Percentiles rank a stretch among this genome's conserved stretches.
These are phyloP conservation scores for Trichophyton simii DNA, from an alignment of 2,329 filamentous ascomycete genomes.

Conservation along the genomic window DNA sequence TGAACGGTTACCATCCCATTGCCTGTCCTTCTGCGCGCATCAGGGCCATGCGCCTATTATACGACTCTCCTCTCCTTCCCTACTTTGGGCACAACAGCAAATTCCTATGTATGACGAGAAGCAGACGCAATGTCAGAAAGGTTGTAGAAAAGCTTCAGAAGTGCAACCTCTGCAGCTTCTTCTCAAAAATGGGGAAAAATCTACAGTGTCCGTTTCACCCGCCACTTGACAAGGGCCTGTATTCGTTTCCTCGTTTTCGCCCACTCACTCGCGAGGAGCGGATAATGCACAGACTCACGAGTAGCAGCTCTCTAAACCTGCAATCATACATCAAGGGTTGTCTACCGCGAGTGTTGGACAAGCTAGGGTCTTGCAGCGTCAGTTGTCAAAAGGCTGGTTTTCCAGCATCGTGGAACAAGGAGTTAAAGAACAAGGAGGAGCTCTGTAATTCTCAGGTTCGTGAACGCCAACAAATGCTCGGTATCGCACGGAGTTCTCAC, in stretches of 20 bases:
- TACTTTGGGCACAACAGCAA: background rate
- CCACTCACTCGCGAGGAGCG: background rate
- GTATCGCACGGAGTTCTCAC: background rate
- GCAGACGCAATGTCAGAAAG: background rate
- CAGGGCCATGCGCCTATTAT: slow-evolving; percentile 3
- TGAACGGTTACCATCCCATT: background rate
- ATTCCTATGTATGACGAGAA: background rate
- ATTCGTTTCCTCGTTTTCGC: background rate
- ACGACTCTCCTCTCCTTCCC: slow-evolving; percentile 3
- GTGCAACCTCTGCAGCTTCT: background rate
- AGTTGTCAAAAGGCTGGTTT: background rate
- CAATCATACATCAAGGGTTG: background rate
- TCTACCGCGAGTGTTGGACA: background rate
- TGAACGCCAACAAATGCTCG: too few species aligned
- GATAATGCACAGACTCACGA: background rate
- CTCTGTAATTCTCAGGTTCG: background rate
- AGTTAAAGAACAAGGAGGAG: background rate
- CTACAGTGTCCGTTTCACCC: slow-evolving; percentile 9
- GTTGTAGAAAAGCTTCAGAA: background rate
- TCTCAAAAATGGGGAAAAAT: background rate
- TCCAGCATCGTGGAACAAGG: background rate
- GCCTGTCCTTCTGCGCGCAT: background rate
- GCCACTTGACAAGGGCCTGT: background rate
- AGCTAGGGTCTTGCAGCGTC: background rate
- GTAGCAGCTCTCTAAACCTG: background rate